Base-by-base conservation (phyloP, 2,329 filamentous ascomycete genomes). In the Exutisphaerella laricina region DNA sequence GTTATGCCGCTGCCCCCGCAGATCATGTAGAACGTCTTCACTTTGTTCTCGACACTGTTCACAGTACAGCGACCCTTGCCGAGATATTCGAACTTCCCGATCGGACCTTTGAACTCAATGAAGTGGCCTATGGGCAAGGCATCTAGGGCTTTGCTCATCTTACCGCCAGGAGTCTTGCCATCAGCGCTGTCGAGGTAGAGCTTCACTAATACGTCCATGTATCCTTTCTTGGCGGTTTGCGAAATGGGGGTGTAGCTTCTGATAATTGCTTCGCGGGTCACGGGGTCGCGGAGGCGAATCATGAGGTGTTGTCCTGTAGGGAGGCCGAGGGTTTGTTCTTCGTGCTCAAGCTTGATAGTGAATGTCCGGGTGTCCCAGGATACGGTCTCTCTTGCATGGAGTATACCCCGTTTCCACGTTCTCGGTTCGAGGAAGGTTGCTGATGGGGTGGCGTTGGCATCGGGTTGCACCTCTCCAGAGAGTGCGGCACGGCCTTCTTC, bases 1-100 rank as follows among this genome's bases (percentile, higher is more conserved):
- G 89, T 95, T 58, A 96, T 84, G 1, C 89, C 89, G n/a, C 79
- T 86, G 4, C 89, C 89, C 10, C 77, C 89, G 55, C 86, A 92
- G 22, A 95, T 80, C 88, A 95, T 94, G 59, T 85, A 71, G 63
- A 95, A 87, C 9, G 74, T 75, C 39, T 74, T 76, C 1, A 94
- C 76, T 0, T 55, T 65, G 7, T 81, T 70, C 37, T 35, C 28
- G 14, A 69, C 72, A 0, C 76, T 76, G 22, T 77, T 77, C 30
- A 94, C 66, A 0, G 67, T 59, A 55, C 84, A 87, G 2, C 65
- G 50, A 0, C 88, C 88, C 0, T 70, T 66, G 0, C 85, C 84
- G 0, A 82, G 69, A 57, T 95, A 95, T 56, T 84, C 78, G 51
- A 95, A 90, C 55, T 87, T 86, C 5, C 89, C 89, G 4, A 88